A percentile compares a stretch with the other conserved stretches of the same genome.
Evolutionary conservation across 1,139 yeast genomes (phyloP).

Genomic region (Pichia sp.): DNA sequence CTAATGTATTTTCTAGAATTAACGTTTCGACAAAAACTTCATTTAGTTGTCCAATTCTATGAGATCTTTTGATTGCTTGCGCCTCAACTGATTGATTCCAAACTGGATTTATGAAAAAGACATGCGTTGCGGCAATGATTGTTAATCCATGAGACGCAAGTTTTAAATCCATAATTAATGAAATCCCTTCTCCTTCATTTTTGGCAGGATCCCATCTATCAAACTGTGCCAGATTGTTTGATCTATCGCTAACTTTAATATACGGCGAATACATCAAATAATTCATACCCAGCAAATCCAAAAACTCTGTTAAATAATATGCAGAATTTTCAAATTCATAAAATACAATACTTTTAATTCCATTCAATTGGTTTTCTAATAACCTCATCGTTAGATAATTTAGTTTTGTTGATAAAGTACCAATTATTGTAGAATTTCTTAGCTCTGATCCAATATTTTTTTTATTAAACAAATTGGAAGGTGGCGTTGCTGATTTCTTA

Average conservation of each 20-base stretch:
- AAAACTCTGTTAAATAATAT: constrained; percentile 55
- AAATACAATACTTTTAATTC: constrained; percentile 53
- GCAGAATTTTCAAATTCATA: constrained; percentile 70
- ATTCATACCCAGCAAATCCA: constrained; percentile 54
- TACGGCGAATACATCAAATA: constrained; percentile 61
- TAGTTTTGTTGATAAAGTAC: constrained; percentile 57
- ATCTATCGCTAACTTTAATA: constrained; percentile 44
- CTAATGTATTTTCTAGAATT: constrained; percentile 53
- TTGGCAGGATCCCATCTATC: constrained; percentile 32
- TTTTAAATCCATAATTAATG: constrained; percentile 59
- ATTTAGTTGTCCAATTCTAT: constrained; percentile 58
- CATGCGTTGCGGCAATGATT: constrained; percentile 60
- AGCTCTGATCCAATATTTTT: constrained; percentile 22
- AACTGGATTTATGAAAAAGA: constrained; percentile 62
- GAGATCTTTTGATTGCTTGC: constrained; percentile 69
- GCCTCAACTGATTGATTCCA: constrained; percentile 68
- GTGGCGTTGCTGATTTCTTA: not conserved
- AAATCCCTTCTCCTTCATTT: constrained; percentile 37
- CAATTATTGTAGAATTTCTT: constrained; percentile 38
- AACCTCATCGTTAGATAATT: constrained; percentile 52
- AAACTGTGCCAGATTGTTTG: constrained; percentile 48
- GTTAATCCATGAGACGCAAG: constrained; percentile 69
- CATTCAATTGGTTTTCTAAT: constrained; percentile 42
- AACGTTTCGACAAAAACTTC: constrained; percentile 62
- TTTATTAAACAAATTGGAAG: not conserved